Base-by-base conservation (phyloP, 129 eudicot genomes). In the Calendula officinalis region DNA sequence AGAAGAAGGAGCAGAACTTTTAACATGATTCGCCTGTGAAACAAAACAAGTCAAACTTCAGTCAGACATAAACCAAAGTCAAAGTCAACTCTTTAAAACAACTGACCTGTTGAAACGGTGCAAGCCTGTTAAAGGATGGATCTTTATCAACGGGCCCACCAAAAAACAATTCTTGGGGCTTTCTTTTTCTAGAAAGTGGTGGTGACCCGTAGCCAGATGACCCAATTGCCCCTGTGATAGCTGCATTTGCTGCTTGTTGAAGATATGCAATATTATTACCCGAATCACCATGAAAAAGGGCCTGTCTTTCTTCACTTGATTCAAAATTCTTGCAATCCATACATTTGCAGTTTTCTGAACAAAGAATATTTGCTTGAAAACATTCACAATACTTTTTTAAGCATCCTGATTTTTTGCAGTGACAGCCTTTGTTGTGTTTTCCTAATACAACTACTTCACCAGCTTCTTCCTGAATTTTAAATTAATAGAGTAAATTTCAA, bases 201-300 rank as follows among this genome's bases (percentile, higher is more conserved):
- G 94, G 91, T 47, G 95, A 73, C 13, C 85, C 91, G 56, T 77
- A 91, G 53, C 97, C 97, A 49, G 97, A 91, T 40, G 90, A 80
- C 33, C 95, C 97, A 68, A 91, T 73, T 36, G 97, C 97, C 40
- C 97, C 97, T 2, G 95, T 90, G 64, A 91, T 91, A 36, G 97
- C 95, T 58, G 97, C 97, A 82, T 91, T 86, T 30, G 97, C 97
- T 10, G 97, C 97, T 71, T 86, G 95, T 77, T 90, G 97, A 45
- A 90, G 75, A 57, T 71, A 80, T 46, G 78, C 84, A 36, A 86
- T 81, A 66, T 80, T 86, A 64, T 80, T 82, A 48, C 76, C 83
- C 56, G 86, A 88, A 53, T 91, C 95, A 46, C 91, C 97, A 71
- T 81, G 97, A 56, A 81, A 84, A 50, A 91, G 89, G 13, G 95